Percentiles rank a stretch among this genome's conserved stretches.
Conservation (phyloP, 371 early-diverging fungal genomes). For the Nematocida minor region DNA sequence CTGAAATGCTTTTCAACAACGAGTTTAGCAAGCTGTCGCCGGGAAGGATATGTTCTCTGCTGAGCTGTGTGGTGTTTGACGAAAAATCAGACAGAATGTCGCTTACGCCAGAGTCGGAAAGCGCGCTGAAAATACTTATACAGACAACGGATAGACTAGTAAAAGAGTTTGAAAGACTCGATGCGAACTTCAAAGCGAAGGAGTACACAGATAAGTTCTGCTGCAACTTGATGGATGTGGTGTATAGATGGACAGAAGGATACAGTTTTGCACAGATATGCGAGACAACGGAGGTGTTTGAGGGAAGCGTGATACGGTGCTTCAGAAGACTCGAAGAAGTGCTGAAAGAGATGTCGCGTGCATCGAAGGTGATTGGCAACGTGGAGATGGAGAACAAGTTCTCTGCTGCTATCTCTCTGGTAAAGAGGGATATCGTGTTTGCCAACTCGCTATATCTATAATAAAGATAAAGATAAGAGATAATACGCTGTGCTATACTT, state of each 20-base stretch:
- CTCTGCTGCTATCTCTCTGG: constrained; percentile 79
- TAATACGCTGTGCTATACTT: no score
- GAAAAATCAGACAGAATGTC: constrained; percentile 67
- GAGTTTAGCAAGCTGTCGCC: constrained; percentile 83
- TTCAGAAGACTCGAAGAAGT: constrained; percentile 91
- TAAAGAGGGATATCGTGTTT: constrained; percentile 96
- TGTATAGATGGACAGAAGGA: constrained; percentile 90
- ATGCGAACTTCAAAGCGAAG: constrained; percentile 69
- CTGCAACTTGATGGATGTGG: constrained; percentile 84
- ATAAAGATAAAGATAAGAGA: no score
- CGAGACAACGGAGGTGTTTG: constrained; percentile 87
- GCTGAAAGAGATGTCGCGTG: constrained; percentile 82
- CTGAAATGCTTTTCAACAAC: constrained; percentile 96
- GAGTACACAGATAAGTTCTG: constrained; percentile 66
- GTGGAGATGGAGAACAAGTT: constrained; percentile 88
- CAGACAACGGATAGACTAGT: constrained; percentile 79
- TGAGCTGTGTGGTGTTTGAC: constrained; percentile 85
- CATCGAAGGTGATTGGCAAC: constrained; percentile 91
- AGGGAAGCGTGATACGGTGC: constrained; percentile 86
- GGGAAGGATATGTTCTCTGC: constrained; percentile 78
- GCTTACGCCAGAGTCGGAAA: constrained; percentile 63
- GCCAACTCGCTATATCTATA: constrained; percentile 46
- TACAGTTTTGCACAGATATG: constrained; percentile 87
- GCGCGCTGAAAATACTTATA: constrained; percentile 75
- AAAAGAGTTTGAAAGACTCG: constrained; percentile 76